Percentiles rank a stretch among this genome's conserved stretches.
These are phyloP conservation scores for Xylariaceae sp. DNA, from an alignment of 2,329 filamentous ascomycete species.

Conservation along the genomic window DNA sequence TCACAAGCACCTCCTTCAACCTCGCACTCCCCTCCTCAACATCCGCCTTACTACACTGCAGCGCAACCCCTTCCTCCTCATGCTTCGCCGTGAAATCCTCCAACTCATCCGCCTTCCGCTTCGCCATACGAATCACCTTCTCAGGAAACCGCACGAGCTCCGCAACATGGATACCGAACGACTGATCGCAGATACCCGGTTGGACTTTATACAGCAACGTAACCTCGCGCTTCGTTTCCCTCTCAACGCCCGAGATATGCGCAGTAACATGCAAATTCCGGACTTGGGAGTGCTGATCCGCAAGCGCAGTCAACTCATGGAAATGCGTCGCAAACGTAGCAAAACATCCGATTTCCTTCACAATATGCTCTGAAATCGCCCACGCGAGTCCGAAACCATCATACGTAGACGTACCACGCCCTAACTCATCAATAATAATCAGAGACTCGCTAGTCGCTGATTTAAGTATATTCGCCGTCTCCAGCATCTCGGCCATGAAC, in stretches of 20 bases:
- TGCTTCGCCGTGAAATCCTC: constrained; percentile 89
- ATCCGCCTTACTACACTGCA: constrained; percentile 71
- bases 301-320: constrained; percentile 90
- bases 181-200: constrained; percentile 92
- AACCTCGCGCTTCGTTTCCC: constrained; percentile 67
- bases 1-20: constrained; percentile 74
- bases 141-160: constrained; percentile 93
- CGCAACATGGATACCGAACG: constrained; percentile 96
- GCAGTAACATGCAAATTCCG: constrained; percentile 93
- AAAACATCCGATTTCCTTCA: constrained; percentile 90
- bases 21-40: constrained; percentile 82
- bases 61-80: constrained; percentile 46
- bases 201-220: constrained; percentile 96
- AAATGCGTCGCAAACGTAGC: constrained; percentile 97
- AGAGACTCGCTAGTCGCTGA: constrained; percentile 90
- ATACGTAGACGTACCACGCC: constrained; percentile 94
- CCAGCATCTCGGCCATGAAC: constrained; percentile 99
- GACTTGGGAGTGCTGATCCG: constrained; percentile 80
- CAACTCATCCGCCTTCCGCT: constrained; percentile 94
- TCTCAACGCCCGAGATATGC: constrained; percentile 59
- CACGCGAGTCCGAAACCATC: constrained; percentile 98
- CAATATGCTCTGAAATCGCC: constrained; percentile 97
- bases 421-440: constrained; percentile 97
- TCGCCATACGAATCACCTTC: constrained; percentile 99
- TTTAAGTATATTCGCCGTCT: constrained; percentile 97